phyloP scores from a whole-genome alignment of 139 green algal genomes.

The Diplosphaera chodatii region DNA sequence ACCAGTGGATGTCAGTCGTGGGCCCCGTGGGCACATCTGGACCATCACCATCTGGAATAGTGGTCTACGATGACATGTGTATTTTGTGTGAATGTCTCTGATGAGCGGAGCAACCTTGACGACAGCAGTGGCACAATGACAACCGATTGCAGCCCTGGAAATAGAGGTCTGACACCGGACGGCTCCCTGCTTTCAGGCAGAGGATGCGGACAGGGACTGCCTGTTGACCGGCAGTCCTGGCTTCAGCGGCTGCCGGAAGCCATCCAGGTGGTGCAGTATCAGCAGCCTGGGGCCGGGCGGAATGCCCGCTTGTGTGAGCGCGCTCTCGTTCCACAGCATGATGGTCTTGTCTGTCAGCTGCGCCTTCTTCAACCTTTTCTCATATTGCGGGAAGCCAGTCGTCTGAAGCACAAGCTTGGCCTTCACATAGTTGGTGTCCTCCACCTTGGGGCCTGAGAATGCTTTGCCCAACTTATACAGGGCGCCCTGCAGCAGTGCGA shows the following conservation, averaged over 20 bases:
- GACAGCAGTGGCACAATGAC: no score
- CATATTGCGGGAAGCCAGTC: constrained; percentile 82
- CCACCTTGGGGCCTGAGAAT: constrained; percentile 33
- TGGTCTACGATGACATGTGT: no score
- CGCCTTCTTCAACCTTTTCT: constrained; percentile 87
- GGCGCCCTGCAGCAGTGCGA: constrained; percentile 72
- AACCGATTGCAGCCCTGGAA: no score
- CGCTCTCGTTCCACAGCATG: constrained; percentile 77
- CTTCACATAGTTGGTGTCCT: constrained; percentile 66
- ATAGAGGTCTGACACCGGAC: no score
- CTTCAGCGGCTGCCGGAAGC: constrained; percentile 63
- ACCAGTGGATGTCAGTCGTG: no score
- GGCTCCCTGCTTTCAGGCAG: no score
- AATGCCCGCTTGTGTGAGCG: constrained; percentile 78
- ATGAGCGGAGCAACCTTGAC: no score
- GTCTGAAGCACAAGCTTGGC: constrained; percentile 80
- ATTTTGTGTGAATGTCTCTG: no score
- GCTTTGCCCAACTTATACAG: constrained; percentile 46
- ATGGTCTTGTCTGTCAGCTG: constrained; percentile 89
- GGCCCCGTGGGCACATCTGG: no score
- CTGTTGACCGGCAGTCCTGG: constrained; percentile 53
- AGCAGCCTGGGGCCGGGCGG: constrained; percentile 87
- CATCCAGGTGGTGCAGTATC: constrained; percentile 89
- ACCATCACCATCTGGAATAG: no score
- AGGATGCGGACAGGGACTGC: not conserved